These are phyloP conservation scores for Leishmania guyanensis DNA, from an alignment of 208 protist species.

Conservation along the genomic window DNA sequence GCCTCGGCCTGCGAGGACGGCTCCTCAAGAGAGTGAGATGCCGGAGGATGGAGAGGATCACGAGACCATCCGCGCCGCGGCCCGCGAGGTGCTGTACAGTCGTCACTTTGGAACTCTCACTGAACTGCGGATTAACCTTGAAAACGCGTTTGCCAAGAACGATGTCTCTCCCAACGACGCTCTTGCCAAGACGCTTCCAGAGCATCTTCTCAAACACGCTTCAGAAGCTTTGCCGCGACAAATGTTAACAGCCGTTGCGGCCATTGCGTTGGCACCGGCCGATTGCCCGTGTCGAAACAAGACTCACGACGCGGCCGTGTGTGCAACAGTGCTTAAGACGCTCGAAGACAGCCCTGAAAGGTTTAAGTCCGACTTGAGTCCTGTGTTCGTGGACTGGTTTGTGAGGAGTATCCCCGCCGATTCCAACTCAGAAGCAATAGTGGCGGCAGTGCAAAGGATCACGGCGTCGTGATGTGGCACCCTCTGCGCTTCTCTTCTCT, in stretches of 20 bases:
- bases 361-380: constrained; percentile 28
- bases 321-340: constrained; percentile 31
- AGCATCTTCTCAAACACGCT: constrained; percentile 43
- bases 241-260: constrained; percentile 31
- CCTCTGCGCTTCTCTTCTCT: not conserved
- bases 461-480: not conserved
- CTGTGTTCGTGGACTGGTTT: not conserved
- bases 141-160: constrained; percentile 47
- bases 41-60: constrained; percentile 16
- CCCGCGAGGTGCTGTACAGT: constrained; percentile 36
- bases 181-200: constrained; percentile 42
- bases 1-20: constrained; percentile 29
- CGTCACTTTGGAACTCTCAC: constrained; percentile 41
- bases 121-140: constrained; percentile 45
- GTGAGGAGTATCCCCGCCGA: not conserved
- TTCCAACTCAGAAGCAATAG: not conserved
- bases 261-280: constrained; percentile 31
- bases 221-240: constrained; percentile 28
- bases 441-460: not conserved
- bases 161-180: constrained; percentile 36
- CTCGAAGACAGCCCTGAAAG: constrained; percentile 33
- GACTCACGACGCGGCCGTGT: constrained; percentile 45
- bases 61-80: constrained; percentile 23
- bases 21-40: not conserved
- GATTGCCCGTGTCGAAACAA: constrained; percentile 47